These are phyloP conservation scores for Pythium phragmiticola DNA, from an alignment of 352 stramenopile genomes.

Conservation along the genomic window DNA sequence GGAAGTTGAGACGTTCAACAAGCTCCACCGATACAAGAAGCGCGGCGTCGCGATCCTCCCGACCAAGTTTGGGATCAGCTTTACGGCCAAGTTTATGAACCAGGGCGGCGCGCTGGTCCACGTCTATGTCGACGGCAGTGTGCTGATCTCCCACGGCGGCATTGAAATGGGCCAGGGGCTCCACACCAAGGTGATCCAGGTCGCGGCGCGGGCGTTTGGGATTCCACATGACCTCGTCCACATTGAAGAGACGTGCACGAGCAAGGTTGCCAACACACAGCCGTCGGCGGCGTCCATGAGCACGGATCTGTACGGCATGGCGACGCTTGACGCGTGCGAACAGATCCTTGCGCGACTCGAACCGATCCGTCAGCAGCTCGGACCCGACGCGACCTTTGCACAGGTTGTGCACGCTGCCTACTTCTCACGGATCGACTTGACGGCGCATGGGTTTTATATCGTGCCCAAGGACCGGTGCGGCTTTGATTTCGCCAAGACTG, in stretches of 20 bases:
- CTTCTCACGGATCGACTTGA: constrained; percentile 93
- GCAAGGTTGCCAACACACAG: constrained; percentile 94
- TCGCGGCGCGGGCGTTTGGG: constrained; percentile 90
- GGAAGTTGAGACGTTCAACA: constrained; percentile 89
- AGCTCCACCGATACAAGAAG: constrained; percentile 89
- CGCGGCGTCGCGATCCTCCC: constrained; percentile 84
- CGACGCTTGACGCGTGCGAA: constrained; percentile 94
- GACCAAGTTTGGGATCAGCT: constrained; percentile 95
- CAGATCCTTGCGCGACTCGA: constrained; percentile 92
- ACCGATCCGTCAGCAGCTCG: constrained; percentile 80
- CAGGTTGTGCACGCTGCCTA: constrained; percentile 89
- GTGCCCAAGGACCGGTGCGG: constrained; percentile 89
- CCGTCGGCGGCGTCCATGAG: constrained; percentile 94
- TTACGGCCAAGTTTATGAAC: constrained; percentile 98
- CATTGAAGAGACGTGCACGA: constrained; percentile 93
- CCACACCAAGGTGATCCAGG: constrained; percentile 94
- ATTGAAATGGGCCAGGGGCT: constrained; percentile 98
- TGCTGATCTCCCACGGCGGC: constrained; percentile 94
- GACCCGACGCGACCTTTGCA: constrained; percentile 68
- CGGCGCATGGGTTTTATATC: constrained; percentile 95
- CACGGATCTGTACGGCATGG: constrained; percentile 97
- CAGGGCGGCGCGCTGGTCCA: constrained; percentile 95
- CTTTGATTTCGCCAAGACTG: constrained; percentile 91
- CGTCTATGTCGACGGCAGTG: constrained; percentile 94
- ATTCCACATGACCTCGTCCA: constrained; percentile 92